Evolutionary conservation across 1,139 yeast species (phyloP).

Genomic region (Hansenula lynferdii): DNA sequence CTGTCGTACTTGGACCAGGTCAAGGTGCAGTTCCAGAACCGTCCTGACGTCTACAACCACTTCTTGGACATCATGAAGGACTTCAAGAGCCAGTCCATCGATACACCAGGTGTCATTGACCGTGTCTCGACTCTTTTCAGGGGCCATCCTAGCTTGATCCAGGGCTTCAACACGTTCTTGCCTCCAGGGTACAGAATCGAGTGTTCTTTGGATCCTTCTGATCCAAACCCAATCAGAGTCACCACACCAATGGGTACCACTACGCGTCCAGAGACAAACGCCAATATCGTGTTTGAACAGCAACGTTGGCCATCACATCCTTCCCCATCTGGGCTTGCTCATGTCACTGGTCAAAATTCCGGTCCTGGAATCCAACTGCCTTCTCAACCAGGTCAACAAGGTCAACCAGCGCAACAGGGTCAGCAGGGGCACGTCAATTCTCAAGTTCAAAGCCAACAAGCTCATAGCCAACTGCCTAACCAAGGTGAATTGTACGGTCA

Average conservation of each 20-base stretch:
- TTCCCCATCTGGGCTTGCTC: conserved; percentile 1
- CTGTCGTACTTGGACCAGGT: conserved; percentile 93
- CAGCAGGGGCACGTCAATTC: too few species aligned
- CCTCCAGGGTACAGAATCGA: conserved; percentile 97
- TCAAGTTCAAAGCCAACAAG: conserved; percentile 19
- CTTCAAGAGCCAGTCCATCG: conserved; percentile 91
- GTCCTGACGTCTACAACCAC: conserved; percentile 94
- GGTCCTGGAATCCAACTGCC: conserved; percentile 5
- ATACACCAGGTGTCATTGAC: conserved; percentile 97
- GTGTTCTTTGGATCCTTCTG: conserved; percentile 85
- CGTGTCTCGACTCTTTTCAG: conserved; percentile 86
- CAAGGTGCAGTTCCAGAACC: conserved; percentile 83
- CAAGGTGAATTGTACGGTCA: conserved; percentile 18
- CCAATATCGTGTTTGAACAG: conserved; percentile 11
- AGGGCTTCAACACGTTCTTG: conserved; percentile 93
- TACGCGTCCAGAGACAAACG: conserved; percentile 17
- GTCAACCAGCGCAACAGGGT: too few species aligned
- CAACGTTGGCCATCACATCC: conserved; percentile 7
- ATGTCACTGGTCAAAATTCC: conserved; percentile 6
- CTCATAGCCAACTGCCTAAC: conserved; percentile 5
- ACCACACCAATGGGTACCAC: conserved; percentile 95
- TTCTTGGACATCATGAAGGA: conserved; percentile 98
- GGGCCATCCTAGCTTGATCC: conserved; percentile 90
- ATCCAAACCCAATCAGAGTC: conserved; percentile 89
- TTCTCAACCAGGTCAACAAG: conserved; percentile 6